These are phyloP conservation scores for Raddia guianensis DNA, from an alignment of 176 grass and related monocot genomes.

Conservation along the genomic window DNA sequence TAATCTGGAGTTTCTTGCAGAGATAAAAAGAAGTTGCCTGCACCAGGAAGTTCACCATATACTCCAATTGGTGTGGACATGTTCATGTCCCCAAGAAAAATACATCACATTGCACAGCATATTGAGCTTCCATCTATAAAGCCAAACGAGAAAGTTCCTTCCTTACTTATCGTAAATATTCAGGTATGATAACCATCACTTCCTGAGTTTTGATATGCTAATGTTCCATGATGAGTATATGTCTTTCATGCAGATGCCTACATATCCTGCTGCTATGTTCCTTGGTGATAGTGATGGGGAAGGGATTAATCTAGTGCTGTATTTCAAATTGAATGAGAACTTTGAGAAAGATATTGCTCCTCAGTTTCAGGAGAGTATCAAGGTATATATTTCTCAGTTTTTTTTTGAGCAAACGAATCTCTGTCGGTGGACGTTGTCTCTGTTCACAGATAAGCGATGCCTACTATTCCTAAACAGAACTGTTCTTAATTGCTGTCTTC, in stretches of 20 bases:
- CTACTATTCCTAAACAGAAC: neutral
- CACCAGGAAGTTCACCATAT: conserved; percentile 67
- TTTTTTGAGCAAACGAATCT: neutral
- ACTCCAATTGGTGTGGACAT: conserved; percentile 88
- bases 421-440: neutral
- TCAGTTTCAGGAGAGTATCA: conserved; percentile 86
- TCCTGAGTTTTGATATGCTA: neutral
- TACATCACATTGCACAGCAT: conserved; percentile 90
- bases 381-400: conserved; percentile 40
- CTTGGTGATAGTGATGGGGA: conserved; percentile 92
- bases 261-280: conserved; percentile 94
- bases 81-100: conserved; percentile 76
- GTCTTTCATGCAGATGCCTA: conserved; percentile 67
- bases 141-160: conserved; percentile 76
- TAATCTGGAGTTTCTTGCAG: conserved; percentile 49
- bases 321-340: conserved; percentile 91
- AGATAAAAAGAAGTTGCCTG: conserved; percentile 83
- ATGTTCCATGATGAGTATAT: conserved; percentile 24
- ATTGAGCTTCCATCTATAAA: conserved; percentile 75
- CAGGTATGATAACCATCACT: conserved; percentile 53
- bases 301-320: conserved; percentile 75
- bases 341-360: conserved; percentile 83
- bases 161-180: conserved; percentile 84
- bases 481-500: neutral
- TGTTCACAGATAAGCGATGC: conserved; percentile 24